These are phyloP conservation scores for Monosporascus ibericus DNA, from an alignment of 2,329 filamentous ascomycete species.

Conservation along the genomic window DNA sequence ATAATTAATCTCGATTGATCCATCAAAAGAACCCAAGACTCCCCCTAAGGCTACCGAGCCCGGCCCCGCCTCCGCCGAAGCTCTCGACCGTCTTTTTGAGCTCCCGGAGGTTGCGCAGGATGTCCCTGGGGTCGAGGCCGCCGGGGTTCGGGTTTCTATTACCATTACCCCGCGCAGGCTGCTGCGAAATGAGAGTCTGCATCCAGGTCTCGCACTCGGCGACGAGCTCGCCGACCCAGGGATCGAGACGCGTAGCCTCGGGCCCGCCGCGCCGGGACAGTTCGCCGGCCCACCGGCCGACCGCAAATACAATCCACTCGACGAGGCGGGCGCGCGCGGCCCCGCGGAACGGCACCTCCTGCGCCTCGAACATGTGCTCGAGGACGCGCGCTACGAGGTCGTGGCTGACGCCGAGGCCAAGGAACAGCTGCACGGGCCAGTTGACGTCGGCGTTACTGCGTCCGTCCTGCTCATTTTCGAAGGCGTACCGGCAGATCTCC, in stretches of 20 bases:
- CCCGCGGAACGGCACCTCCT: conserved; percentile 53
- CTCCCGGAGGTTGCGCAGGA: conserved; percentile 27
- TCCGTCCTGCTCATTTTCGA: conserved; percentile 52
- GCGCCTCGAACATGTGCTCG: conserved; percentile 51
- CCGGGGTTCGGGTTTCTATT: neutral
- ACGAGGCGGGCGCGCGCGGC: conserved; percentile 43
- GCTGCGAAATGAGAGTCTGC: too few relatives aligned
- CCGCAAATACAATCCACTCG: conserved; percentile 46
- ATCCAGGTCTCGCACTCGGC: conserved; percentile 38
- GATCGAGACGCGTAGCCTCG: conserved; percentile 18
- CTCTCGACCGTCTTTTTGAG: conserved; percentile 39
- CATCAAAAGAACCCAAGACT: conserved; percentile 39
- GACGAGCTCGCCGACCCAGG: conserved; percentile 34
- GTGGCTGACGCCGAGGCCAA: conserved; percentile 50
- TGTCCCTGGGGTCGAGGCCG: neutral
- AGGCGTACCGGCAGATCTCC: conserved; percentile 56
- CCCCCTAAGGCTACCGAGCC: conserved; percentile 26
- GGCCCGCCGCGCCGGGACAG: conserved; percentile 21
- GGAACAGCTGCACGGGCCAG: conserved; percentile 53
- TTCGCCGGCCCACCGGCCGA: conserved; percentile 42
- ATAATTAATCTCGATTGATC: too few relatives aligned
- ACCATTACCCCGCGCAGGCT: too few relatives aligned
- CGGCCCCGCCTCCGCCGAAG: conserved; percentile 33
- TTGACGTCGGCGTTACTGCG: conserved; percentile 50
- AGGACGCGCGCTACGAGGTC: conserved; percentile 50